phyloP scores from a whole-genome alignment of 2,329 filamentous ascomycete genomes.

The Ceratocystis alfenasii region DNA sequence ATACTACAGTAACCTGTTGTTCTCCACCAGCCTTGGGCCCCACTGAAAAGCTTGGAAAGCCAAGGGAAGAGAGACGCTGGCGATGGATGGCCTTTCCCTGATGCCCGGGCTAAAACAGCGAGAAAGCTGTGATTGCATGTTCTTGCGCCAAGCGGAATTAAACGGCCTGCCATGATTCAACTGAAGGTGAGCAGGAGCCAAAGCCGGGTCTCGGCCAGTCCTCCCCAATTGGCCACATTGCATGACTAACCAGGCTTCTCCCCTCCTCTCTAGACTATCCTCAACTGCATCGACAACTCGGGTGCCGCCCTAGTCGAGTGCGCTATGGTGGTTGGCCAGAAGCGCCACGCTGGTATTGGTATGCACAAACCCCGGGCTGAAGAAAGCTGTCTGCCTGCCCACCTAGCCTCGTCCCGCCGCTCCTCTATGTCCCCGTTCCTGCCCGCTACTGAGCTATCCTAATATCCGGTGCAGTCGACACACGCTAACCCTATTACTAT shows the following conservation, averaged over 20 bases:
- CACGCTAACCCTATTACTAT: not conserved
- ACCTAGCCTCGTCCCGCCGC: not conserved
- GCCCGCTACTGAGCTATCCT: not conserved
- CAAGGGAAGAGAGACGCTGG: not conserved
- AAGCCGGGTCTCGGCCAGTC: not conserved
- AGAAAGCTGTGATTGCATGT: not conserved
- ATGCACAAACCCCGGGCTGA: slow-evolving; percentile 24
- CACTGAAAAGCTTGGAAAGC: slow-evolving; percentile 10
- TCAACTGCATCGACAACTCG: slow-evolving; percentile 99
- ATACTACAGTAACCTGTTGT: too few species aligned
- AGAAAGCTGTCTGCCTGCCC: slow-evolving; percentile 16
- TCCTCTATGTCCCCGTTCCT: not conserved
- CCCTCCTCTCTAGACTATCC: slow-evolving; percentile 56
- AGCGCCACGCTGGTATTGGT: slow-evolving; percentile 82
- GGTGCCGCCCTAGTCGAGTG: slow-evolving; percentile 96
- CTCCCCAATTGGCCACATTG: not conserved
- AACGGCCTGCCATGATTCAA: slow-evolving; percentile 65
- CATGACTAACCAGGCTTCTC: not conserved
- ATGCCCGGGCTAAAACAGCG: not conserved
- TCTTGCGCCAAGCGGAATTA: slow-evolving; percentile 5
- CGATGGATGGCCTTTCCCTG: slow-evolving; percentile 3
- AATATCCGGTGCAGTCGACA: not conserved
- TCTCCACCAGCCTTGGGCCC: slow-evolving; percentile 1
- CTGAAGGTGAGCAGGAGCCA: slow-evolving; percentile 51
- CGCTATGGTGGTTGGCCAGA: slow-evolving; percentile 82